Base-by-base conservation (phyloP, 768 basidiomycete species). In the Galerina sulciceps region DNA sequence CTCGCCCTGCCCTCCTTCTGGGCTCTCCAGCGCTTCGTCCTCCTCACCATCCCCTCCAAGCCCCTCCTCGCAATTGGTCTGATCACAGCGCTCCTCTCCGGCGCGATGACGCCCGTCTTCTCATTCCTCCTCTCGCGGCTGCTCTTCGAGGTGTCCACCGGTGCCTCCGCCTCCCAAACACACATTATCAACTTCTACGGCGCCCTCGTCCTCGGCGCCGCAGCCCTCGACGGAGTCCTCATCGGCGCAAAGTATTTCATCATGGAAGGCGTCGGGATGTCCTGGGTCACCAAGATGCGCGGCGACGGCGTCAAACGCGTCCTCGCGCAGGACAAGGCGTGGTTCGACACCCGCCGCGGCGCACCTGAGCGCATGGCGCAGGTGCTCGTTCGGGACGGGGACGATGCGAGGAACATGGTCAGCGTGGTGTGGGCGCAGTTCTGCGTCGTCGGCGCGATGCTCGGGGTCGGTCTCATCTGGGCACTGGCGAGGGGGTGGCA, bases 401-500 rank as follows among this genome's bases (percentile, higher is more conserved):
- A 98, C 60, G 97, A 98, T 65, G 91, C 94, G 11, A 76, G 91
- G 18, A 80, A 84, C 34, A 77, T 99, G 45, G 80, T 98, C 60
- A 79, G 90, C 1, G 80, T 86, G 11, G 87, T 94, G 41, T 73
- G 90, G 45, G 85, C 84, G 0, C 92, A 96, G 68, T 77, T 79
- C 31, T 69, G 88, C 36, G 91, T 94, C 17, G 91, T 96, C 13
- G 59, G 74, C 9, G 77, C 90, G 13, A 97, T 98, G 94, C 81
- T 98, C 45, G 70, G 81, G 1, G 77, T 96, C 2, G 96, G 95
- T 8, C 73, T 99, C 17, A 69, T 91, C 15, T 99, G 97, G 96
- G 96, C 96, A 0, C 79, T 98, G 71, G 81, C 85, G 1, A 76
- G 82, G 31, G 93, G 94, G 0, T 99, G 96, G 97, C 88, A 97